Conservation (phyloP, 192 early-diverging fungal genomes). For the Backusella westeae region DNA sequence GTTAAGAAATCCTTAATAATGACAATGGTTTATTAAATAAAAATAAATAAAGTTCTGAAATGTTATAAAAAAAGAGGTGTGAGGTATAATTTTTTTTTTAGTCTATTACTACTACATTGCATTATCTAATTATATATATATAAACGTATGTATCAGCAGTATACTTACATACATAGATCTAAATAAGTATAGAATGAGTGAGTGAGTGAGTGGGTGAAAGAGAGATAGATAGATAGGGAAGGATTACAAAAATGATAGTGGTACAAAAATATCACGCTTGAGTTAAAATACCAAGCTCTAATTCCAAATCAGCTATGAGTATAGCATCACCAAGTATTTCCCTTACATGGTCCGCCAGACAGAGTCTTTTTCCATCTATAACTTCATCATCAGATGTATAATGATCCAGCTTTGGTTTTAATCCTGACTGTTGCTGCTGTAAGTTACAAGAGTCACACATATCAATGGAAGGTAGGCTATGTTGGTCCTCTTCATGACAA, state of each 20-base stretch:
- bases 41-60: neutral
- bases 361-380: neutral
- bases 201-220: too few species aligned
- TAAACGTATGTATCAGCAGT: neutral
- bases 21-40: neutral
- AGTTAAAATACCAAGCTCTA: neutral
- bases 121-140: neutral
- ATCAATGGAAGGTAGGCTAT: neutral
- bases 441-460: neutral
- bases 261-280: neutral
- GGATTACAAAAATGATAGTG: neutral
- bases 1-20: neutral
- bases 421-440: neutral
- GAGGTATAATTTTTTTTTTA: neutral
- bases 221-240: neutral
- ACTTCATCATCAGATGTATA: neutral
- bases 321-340: slow-evolving; percentile 1
- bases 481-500: neutral
- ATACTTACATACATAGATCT: neutral
- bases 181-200: neutral
- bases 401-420: neutral
- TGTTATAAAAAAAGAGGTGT: neutral
- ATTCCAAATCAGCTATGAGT: neutral
- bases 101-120: neutral
- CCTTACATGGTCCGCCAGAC: neutral